A percentile compares a stretch with the other conserved stretches of the same genome.
Conservation (phyloP, 1,139 yeast genomes). For the Trichomonascaceae sp. region DNA sequence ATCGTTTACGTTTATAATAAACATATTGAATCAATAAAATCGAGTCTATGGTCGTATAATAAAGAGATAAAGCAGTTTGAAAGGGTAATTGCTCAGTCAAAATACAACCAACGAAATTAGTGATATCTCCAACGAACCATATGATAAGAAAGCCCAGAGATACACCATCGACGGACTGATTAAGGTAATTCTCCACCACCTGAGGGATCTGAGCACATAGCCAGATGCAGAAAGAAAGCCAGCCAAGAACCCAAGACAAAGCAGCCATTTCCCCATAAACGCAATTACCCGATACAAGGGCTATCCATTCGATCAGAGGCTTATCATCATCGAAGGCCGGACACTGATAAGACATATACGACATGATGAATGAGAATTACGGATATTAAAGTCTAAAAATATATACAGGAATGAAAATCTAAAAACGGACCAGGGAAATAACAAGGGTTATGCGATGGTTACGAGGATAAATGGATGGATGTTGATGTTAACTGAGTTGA, state of each 20-base stretch:
- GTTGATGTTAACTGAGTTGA: too few relatives aligned
- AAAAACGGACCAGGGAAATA: too few relatives aligned
- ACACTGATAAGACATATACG: constrained; percentile 11
- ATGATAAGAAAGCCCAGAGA: constrained; percentile 67
- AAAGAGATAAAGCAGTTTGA: constrained; percentile 67
- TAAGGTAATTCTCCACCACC: constrained; percentile 63
- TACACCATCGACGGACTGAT: constrained; percentile 80
- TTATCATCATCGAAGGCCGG: constrained; percentile 18
- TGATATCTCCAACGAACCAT: constrained; percentile 82
- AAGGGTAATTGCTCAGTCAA: constrained; percentile 70
- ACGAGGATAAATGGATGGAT: too few relatives aligned
- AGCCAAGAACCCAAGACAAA: constrained; percentile 37
- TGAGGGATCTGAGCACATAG: constrained; percentile 88
- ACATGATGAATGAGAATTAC: neutral
- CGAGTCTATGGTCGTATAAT: constrained; percentile 68
- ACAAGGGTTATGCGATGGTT: too few relatives aligned
- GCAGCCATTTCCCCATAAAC: constrained; percentile 28
- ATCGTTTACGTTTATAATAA: constrained; percentile 42
- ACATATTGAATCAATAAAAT: constrained; percentile 70
- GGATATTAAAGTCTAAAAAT: neutral
- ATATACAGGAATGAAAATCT: neutral
- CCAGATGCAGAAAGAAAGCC: constrained; percentile 58
- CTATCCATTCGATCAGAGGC: constrained; percentile 29
- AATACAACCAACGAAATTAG: constrained; percentile 74
- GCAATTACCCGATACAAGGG: constrained; percentile 27